These are phyloP conservation scores for Microstroma glucosiphilum DNA, from an alignment of 1,284 basidiomycete species.

Conservation along the genomic window DNA sequence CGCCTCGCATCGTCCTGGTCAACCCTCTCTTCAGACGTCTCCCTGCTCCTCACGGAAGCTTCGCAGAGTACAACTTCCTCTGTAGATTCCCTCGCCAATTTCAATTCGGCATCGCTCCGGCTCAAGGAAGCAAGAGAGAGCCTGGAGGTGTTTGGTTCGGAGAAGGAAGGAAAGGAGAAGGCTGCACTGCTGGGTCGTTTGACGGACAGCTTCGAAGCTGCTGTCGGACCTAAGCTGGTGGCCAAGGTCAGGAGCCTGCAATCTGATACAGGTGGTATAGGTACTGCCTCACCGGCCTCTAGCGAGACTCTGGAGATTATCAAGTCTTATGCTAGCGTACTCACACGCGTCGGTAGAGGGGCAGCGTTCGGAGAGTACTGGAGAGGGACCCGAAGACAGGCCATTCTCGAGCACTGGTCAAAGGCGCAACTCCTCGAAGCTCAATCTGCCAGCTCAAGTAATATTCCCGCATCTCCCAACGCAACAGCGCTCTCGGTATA, in stretches of 20 bases:
- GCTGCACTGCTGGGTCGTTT: neutral
- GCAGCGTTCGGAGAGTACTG: conserved; percentile 1
- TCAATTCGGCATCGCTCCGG: conserved; percentile 4
- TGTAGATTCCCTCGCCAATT: neutral
- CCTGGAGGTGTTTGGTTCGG: neutral
- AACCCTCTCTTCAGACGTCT: neutral
- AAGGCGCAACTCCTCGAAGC: neutral
- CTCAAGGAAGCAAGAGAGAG: neutral
- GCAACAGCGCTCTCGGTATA: neutral
- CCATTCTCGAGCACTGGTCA: neutral
- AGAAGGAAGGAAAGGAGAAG: conserved; percentile 3
- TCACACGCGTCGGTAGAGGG: neutral
- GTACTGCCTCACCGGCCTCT: neutral
- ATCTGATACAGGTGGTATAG: neutral
- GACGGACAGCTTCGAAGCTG: conserved; percentile 1
- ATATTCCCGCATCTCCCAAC: neutral
- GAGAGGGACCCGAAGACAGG: neutral
- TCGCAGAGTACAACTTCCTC: neutral
- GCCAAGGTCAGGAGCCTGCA: neutral
- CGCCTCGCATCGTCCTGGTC: conserved; percentile 6
- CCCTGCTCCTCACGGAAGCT: conserved; percentile 4
- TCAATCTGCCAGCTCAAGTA: neutral
- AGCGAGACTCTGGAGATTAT: neutral
- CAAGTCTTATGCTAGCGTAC: neutral
- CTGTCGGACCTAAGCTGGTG: neutral